Evolutionary conservation across 2,329 filamentous ascomycete genomes (phyloP).

Genomic region (Fusarium sp.): DNA sequence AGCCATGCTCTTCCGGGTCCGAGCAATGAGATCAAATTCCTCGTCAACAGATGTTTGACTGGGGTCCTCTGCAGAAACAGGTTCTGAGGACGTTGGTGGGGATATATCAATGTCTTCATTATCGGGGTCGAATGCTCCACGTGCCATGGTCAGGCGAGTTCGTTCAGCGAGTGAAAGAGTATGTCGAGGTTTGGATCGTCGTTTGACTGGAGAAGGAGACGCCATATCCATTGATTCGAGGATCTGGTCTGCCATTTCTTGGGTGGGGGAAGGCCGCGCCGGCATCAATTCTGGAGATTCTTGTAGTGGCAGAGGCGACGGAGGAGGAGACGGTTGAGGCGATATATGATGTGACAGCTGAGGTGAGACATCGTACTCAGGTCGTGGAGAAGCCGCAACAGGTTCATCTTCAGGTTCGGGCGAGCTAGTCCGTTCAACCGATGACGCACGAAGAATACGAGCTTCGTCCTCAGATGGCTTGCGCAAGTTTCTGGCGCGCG

Average conservation of each 20-base stretch:
- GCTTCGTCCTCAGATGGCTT: conserved; percentile 34
- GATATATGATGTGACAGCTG: conserved; percentile 11
- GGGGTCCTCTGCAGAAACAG: conserved; percentile 33
- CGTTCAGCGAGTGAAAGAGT: conserved; percentile 77
- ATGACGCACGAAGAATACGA: conserved; percentile 30
- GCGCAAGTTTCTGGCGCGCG: conserved; percentile 30
- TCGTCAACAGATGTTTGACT: conserved; percentile 30
- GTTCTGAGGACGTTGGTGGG: conserved; percentile 16
- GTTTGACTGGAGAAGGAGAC: conserved; percentile 68
- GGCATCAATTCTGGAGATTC: conserved; percentile 16
- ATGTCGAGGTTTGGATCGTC: conserved; percentile 58
- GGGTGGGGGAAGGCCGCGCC: conserved; percentile 46
- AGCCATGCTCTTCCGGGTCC: conserved; percentile 70
- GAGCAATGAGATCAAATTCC: conserved; percentile 61
- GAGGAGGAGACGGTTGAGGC: neutral
- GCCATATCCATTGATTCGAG: conserved; percentile 63
- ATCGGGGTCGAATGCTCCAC: conserved; percentile 57
- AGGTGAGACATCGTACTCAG: conserved; percentile 16
- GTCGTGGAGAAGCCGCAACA: conserved; percentile 21
- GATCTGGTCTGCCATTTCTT: conserved; percentile 66
- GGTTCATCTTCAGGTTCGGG: conserved; percentile 36
- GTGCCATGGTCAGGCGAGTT: conserved; percentile 82
- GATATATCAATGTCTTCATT: conserved; percentile 46
- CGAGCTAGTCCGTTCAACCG: conserved; percentile 32
- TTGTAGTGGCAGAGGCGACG: conserved; percentile 17